phyloP scores from a whole-genome alignment of 2,329 filamentous ascomycete genomes.

The Penicillium janthinellum region DNA sequence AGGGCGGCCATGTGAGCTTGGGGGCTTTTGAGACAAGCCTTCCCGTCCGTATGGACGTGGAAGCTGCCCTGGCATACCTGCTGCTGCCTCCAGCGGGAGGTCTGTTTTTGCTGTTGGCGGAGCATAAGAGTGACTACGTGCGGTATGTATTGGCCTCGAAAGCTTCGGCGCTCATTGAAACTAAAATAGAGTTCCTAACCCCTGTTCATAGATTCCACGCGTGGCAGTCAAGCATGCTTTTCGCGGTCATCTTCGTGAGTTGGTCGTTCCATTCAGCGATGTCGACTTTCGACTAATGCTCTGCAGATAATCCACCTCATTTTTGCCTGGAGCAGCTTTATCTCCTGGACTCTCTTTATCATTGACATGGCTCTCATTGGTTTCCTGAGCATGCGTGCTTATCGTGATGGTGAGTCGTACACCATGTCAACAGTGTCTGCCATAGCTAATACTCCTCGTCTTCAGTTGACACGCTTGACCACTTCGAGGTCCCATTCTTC shows the following conservation, averaged over 20 bases:
- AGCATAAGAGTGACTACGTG: conserved; percentile 97
- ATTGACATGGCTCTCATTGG: conserved; percentile 75
- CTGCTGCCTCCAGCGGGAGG: conserved; percentile 81
- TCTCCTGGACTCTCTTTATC: conserved; percentile 81
- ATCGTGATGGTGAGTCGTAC: conserved; percentile 69
- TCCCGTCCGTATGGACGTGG: conserved; percentile 81
- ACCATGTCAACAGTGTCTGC: not conserved
- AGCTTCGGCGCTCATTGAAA: not conserved
- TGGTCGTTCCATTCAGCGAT: not conserved
- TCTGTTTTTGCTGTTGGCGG: conserved; percentile 78
- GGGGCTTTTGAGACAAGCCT: conserved; percentile 83
- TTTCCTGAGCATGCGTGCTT: conserved; percentile 76
- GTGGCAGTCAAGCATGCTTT: conserved; percentile 87
- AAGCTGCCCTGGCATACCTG: conserved; percentile 88
- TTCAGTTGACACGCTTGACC: conserved; percentile 61
- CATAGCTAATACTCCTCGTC: not conserved
- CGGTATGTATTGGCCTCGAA: conserved; percentile 57
- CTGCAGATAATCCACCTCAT: conserved; percentile 77
- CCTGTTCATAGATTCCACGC: conserved; percentile 74
- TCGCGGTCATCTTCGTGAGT: conserved; percentile 65
- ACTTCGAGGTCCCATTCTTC: conserved; percentile 86
- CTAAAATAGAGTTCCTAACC: not conserved
- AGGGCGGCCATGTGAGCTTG: conserved; percentile 66
- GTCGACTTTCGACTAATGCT: conserved; percentile 8
- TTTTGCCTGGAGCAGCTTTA: conserved; percentile 78